phyloP scores from a whole-genome alignment of 805 yeast species.

The Candida pseudofarinosa region DNA sequence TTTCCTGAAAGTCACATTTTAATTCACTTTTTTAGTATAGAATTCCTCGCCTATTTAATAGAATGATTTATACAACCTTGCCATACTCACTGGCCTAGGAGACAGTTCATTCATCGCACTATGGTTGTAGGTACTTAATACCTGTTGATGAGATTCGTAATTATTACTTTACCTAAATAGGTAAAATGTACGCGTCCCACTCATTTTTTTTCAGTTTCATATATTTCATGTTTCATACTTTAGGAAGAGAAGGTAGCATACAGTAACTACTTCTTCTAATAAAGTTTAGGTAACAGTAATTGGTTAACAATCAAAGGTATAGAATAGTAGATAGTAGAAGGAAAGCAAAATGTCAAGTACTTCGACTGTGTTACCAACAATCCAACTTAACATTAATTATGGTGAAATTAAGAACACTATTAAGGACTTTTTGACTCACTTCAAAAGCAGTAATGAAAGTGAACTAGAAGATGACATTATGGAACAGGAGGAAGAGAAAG shows the following conservation, averaged over 20 bases:
- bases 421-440: conserved; percentile 65
- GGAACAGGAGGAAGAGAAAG: conserved; percentile 17
- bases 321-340: too few relatives aligned
- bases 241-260: not conserved
- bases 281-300: not conserved
- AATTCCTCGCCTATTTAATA: too few relatives aligned
- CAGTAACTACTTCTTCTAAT: not conserved
- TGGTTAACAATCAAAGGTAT: not conserved
- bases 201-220: not conserved
- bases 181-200: not conserved
- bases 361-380: conserved; percentile 50
- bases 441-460: conserved; percentile 40
- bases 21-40: too few relatives aligned
- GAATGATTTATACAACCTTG: too few relatives aligned
- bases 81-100: too few relatives aligned
- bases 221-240: not conserved
- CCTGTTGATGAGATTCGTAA: too few relatives aligned
- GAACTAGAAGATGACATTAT: conserved; percentile 20
- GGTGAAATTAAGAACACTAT: conserved; percentile 54
- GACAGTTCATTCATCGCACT: too few relatives aligned
- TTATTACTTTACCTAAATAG: not conserved
- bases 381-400: conserved; percentile 72
- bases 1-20: too few relatives aligned
- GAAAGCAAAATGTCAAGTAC: conserved; percentile 17
- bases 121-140: too few relatives aligned